Evolutionary conservation across 129 eudicot species (phyloP).

Genomic region (Flaveria bidentis): DNA sequence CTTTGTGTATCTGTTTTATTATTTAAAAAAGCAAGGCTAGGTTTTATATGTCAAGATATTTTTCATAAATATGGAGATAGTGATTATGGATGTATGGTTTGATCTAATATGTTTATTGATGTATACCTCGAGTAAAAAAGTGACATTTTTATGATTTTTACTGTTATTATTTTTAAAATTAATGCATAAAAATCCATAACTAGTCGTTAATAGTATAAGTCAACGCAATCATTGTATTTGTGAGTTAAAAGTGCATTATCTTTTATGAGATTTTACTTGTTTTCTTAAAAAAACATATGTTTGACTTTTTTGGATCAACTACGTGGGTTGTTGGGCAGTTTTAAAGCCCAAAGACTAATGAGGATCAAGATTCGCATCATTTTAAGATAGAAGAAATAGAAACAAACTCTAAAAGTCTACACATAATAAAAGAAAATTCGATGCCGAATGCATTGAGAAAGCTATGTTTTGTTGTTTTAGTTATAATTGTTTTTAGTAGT

Average conservation of each 20-base stretch:
- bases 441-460: neutral
- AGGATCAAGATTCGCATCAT: neutral
- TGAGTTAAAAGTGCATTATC: neutral
- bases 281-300: neutral
- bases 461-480: too few relatives aligned
- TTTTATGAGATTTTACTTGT: neutral
- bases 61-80: too few relatives aligned
- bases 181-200: neutral
- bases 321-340: slow-evolving; percentile 5
- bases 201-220: neutral
- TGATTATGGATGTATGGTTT: neutral
- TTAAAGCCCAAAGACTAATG: neutral
- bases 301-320: neutral
- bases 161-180: neutral
- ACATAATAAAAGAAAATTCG: neutral
- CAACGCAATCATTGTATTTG: too few relatives aligned
- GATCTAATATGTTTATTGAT: neutral
- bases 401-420: neutral
- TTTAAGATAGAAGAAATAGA: neutral
- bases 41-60: too few relatives aligned
- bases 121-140: neutral
- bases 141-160: neutral
- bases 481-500: too few relatives aligned
- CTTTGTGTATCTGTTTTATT: too few relatives aligned
- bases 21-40: too few relatives aligned